phyloP scores from a whole-genome alignment of 306 rosid genomes.

The Trifolium repens region DNA sequence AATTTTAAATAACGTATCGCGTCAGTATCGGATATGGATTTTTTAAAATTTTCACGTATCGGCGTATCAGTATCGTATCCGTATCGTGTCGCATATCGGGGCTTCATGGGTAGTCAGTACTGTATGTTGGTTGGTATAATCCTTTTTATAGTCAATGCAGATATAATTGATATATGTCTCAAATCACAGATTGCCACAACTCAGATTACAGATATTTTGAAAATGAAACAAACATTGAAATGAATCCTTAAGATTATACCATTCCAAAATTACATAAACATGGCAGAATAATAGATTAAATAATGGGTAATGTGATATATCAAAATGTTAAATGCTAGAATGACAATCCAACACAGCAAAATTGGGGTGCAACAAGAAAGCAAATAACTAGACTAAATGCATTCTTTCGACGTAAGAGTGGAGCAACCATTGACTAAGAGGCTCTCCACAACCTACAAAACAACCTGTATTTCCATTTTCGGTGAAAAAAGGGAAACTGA shows the following conservation, averaged over 20 bases:
- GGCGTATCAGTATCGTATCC: no score
- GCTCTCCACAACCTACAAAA: conserved; percentile 90
- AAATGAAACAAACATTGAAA: background rate
- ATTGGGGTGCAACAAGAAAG: conserved; percentile 34
- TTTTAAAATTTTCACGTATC: no score
- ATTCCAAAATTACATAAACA: background rate
- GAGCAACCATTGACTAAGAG: conserved; percentile 80
- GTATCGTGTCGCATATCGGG: no score
- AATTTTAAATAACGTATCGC: no score
- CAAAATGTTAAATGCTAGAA: background rate
- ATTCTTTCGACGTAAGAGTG: conserved; percentile 86
- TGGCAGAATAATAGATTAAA: background rate
- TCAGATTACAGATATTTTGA: background rate
- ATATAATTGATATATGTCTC: background rate
- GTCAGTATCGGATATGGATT: no score
- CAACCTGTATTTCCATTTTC: conserved; percentile 93
- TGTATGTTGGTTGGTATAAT: no score
- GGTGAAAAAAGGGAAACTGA: conserved; percentile 84
- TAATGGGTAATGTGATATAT: background rate
- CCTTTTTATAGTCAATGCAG: no score
- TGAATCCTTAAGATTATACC: background rate
- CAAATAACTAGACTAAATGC: conserved; percentile 70
- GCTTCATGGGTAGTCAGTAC: no score
- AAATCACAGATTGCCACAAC: background rate
- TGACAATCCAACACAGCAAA: conserved; percentile 46